Base-by-base conservation (phyloP, 129 eudicot species). In the Pulicaria dysenterica region DNA sequence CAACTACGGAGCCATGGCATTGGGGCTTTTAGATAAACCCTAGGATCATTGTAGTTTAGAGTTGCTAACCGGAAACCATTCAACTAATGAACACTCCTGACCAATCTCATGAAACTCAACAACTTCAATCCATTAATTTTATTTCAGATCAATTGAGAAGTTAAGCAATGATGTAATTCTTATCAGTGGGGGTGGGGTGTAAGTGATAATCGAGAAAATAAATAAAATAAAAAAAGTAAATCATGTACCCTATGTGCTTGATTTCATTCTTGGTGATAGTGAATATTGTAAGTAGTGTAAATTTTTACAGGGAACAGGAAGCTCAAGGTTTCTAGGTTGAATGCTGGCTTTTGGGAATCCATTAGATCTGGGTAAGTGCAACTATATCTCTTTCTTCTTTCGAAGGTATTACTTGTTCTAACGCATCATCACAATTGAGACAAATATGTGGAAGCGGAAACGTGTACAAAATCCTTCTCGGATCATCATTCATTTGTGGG, bases 321-420 rank as follows among this genome's bases (percentile, higher is more conserved):
- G 42, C 90, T 73, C 43, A 85, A 81, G 72, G 59, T 80, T 67
- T 85, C 82, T 45, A 73, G 69, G 56, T 72, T 87, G 55, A 86
- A 83, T 53, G 92, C 98, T 53, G 79, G 80, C 66, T 85, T 93
- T 67, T 89, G 96, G 96, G 96, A 93, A 39, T 89, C 96, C 74
- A 85, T 93, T 79, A 87, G 88, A 85, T 89, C 98, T 17, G 96
- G 98, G 96, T 93, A 87, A 70, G 53, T 73, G 40, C 8, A 74
- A 39, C 6, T 48, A 36, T 76, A n/a, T 44, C 11, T 53, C 59
- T 38, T 66, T 63, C 34, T 54, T 44, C 31, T 43, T 16, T 34
- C 3, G n/a, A 7, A 17, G 7, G 43, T 24, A 17, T 58, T 76
- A 11, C 16, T 9, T 58, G 54, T 58, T 58, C 3, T 47, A 5